Evolutionary conservation across 2,329 filamentous ascomycete species (phyloP), one percentile per base, ranked within the genome.

Genomic region (Parastagonospora nodorum): DNA sequence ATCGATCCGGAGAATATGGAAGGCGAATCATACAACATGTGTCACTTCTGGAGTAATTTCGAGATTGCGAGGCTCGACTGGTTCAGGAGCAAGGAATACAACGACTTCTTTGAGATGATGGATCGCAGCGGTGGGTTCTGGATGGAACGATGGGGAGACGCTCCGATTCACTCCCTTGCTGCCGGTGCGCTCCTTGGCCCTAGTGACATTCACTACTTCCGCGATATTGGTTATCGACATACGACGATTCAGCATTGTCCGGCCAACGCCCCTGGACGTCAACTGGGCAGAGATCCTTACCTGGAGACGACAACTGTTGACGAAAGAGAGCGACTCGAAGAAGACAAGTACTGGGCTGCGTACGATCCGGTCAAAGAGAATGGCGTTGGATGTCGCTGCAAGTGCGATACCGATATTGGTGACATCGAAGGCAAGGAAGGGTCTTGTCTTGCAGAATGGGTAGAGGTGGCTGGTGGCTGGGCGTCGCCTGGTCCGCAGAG

Each of bases 1-100:
- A 89, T 97, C 49, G 91, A 97, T 68, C 87, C 88, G 0, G 92
- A 97, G 69, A 84, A 87, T 36, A 99, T 99, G 94, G 93, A 97
- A 72, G 91, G 92, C 57, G 94, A 99, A 74, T 90, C 87, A 66
- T 99, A 99, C 82, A 99, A 99, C 78, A 99, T 99, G 94, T 99
- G 94, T 74, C 94, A 99, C 80, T 99, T 97, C 80, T 99, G 94
- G 94, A 96, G 92, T 74, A 99, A 99, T 75, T 99, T 99, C 63
- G 94, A 99, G 76, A 99, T 99, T 77, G 94, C 94, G 11, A 86
- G 87, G 52, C 83, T 99, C 54, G 88, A 90, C 77, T 99, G 92
- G 86, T 97, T 97, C 84, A 86, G 94, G 64, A 97, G 92, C 80
- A 93, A 96, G 77, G 89, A 92, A 70, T 99, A 99, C 73, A 89